Evolutionary conservation across 169 alveolate species (phyloP).

Genomic region (Neospora caninum): DNA sequence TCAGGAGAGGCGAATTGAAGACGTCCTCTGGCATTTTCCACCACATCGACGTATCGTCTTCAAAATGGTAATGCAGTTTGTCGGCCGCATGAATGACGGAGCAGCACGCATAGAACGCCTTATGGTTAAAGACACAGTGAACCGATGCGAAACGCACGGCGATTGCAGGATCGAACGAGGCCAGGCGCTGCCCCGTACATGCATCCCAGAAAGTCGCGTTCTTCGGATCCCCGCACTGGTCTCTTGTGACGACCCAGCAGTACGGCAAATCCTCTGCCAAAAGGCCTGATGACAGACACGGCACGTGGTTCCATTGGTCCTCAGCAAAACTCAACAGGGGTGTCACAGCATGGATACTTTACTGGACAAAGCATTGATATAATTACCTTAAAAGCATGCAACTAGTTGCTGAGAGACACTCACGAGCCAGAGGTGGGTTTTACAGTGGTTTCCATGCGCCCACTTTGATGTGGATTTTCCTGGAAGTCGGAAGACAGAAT

Average conservation of each 20-base stretch:
- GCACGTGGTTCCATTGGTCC: background rate
- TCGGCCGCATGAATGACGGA: background rate
- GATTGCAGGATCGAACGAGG: background rate
- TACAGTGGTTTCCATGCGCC: too few relatives aligned
- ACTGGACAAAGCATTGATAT: too few relatives aligned
- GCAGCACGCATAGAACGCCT: conserved; percentile 44
- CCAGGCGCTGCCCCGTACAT: background rate
- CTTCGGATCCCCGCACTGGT: background rate
- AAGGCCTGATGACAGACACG: conserved; percentile 32
- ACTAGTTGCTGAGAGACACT: too few relatives aligned
- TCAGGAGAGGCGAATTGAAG: background rate
- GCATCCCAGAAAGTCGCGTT: conserved; percentile 30
- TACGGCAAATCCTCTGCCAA: background rate
- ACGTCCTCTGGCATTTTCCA: background rate
- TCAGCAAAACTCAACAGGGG: too few relatives aligned
- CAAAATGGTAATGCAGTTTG: background rate
- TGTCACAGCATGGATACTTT: too few relatives aligned
- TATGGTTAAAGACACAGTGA: conserved; percentile 62
- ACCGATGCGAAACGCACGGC: background rate
- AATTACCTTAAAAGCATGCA: too few relatives aligned
- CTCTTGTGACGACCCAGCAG: conserved; percentile 18
- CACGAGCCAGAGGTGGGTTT: too few relatives aligned
- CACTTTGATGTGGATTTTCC: too few relatives aligned
- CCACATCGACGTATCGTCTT: background rate
- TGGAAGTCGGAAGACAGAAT: too few relatives aligned